A percentile compares a stretch with the other conserved stretches of the same genome.
Evolutionary conservation across 2,329 filamentous ascomycete species (phyloP).

Genomic region (Monosporascus sp.): DNA sequence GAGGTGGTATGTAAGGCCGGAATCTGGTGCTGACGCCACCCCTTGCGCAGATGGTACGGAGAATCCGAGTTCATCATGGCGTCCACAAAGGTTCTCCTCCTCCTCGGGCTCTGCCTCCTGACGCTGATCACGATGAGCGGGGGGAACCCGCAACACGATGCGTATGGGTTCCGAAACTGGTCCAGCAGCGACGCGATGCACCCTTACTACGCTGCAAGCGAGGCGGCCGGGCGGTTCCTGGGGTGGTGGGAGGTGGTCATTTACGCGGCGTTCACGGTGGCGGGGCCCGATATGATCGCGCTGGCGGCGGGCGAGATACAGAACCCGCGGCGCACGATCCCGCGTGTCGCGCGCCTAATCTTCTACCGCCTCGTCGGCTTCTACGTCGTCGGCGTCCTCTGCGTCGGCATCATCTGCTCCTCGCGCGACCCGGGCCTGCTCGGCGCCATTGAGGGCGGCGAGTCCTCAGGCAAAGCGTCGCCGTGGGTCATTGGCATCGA

Average conservation of each 20-base stretch:
- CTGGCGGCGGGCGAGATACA: conserved; percentile 41
- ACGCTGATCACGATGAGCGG: conserved; percentile 61
- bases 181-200: conserved; percentile 9
- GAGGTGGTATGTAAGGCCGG: too few relatives aligned
- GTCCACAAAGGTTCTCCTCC: conserved; percentile 43
- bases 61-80: conserved; percentile 51
- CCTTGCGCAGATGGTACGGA: conserved; percentile 27
- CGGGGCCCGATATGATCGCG: conserved; percentile 52
- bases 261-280: conserved; percentile 54
- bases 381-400: conserved; percentile 56
- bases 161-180: conserved; percentile 52
- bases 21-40: background rate
- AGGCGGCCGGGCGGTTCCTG: conserved; percentile 49
- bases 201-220: conserved; percentile 25
- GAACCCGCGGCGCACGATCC: conserved; percentile 52
- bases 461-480: conserved; percentile 47
- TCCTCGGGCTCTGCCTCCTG: conserved; percentile 51
- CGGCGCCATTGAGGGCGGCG: conserved; percentile 47
- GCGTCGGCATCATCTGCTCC: conserved; percentile 53
- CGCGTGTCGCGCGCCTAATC: conserved; percentile 56
- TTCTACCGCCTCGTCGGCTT: conserved; percentile 59
- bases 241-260: conserved; percentile 46
- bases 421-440: conserved; percentile 51
- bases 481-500: conserved; percentile 50
- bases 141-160: conserved; percentile 52